phyloP scores from a whole-genome alignment of 1,284 basidiomycete species.

The Cronartium quercuum region DNA sequence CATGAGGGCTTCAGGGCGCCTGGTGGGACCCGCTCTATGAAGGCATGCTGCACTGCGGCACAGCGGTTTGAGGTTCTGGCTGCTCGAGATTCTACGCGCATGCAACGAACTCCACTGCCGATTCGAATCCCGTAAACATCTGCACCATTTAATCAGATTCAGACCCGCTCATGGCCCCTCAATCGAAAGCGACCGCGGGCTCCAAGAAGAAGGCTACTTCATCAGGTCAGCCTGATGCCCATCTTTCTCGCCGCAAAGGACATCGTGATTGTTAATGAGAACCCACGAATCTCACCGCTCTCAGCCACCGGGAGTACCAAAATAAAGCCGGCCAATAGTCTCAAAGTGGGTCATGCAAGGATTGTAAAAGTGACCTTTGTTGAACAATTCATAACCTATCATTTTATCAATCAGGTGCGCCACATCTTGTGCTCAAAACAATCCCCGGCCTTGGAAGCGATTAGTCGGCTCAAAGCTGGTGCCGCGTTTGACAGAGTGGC shows the following conservation, averaged over 20 bases:
- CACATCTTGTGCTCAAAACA: slow-evolving; percentile 82
- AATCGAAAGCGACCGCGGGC: background rate
- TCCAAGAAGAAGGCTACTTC: background rate
- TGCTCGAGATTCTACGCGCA: too few species aligned
- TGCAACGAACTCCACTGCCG: too few species aligned
- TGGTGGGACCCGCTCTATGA: too few species aligned
- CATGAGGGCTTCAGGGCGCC: too few species aligned
- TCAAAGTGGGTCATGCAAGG: slow-evolving; percentile 55
- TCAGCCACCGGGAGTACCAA: slow-evolving; percentile 10
- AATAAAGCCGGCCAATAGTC: slow-evolving; percentile 66
- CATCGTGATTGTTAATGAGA: background rate
- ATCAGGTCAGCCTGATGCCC: background rate
- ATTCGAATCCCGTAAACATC: too few species aligned
- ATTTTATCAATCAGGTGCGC: slow-evolving; percentile 52
- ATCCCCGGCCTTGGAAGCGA: slow-evolving; percentile 65
- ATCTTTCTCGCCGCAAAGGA: background rate
- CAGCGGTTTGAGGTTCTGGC: too few species aligned
- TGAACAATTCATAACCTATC: background rate
- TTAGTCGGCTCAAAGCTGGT: slow-evolving; percentile 70
- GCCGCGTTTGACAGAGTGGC: slow-evolving; percentile 74
- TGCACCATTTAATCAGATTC: too few species aligned
- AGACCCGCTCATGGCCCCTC: background rate
- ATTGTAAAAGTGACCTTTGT: background rate
- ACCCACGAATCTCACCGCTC: background rate
- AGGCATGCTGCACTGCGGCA: too few species aligned